Evolutionary conservation across 805 yeast genomes (phyloP).

Genomic region (Hanseniaspora taiwanica): DNA sequence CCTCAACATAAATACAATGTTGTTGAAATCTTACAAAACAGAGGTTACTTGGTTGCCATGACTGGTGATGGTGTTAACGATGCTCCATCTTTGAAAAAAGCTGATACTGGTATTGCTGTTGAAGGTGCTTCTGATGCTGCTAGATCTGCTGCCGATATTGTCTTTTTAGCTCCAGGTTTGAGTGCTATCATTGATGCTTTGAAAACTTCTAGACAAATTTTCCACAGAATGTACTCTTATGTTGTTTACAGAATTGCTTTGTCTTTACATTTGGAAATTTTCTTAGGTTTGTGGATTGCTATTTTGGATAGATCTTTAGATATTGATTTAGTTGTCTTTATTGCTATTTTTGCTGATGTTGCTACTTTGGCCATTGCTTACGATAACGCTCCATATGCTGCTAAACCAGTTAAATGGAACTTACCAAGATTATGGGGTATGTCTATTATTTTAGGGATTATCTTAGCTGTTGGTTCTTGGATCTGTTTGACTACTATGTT

Average conservation of each 20-base stretch:
- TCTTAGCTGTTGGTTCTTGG: conserved; percentile 89
- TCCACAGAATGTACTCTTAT: conserved; percentile 98
- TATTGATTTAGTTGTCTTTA: conserved; percentile 87
- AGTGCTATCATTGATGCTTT: conserved; percentile 90
- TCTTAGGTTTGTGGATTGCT: conserved; percentile 95
- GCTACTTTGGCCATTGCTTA: conserved; percentile 95
- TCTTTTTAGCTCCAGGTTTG: conserved; percentile 89
- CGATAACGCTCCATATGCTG: conserved; percentile 93
- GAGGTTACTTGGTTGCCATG: conserved; percentile 97
- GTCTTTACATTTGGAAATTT: conserved; percentile 86
- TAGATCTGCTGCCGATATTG: conserved; percentile 93
- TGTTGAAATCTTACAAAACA: conserved; percentile 86
- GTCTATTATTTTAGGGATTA: conserved; percentile 75
- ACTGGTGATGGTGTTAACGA: conserved; percentile 99
- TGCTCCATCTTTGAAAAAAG: conserved; percentile 95
- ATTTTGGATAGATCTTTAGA: conserved; percentile 74
- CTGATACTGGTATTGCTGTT: conserved; percentile 94
- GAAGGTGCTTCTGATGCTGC: conserved; percentile 98
- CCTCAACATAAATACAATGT: conserved; percentile 96
- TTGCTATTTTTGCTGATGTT: conserved; percentile 95
- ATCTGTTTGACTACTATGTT: conserved; percentile 90
- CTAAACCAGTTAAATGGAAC: conserved; percentile 92
- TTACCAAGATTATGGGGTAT: conserved; percentile 94
- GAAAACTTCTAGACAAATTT: conserved; percentile 91
- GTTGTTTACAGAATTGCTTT: conserved; percentile 97